Base-by-base conservation (phyloP, 176 grass and related monocot species). In the Elymus sibiricus region DNA sequence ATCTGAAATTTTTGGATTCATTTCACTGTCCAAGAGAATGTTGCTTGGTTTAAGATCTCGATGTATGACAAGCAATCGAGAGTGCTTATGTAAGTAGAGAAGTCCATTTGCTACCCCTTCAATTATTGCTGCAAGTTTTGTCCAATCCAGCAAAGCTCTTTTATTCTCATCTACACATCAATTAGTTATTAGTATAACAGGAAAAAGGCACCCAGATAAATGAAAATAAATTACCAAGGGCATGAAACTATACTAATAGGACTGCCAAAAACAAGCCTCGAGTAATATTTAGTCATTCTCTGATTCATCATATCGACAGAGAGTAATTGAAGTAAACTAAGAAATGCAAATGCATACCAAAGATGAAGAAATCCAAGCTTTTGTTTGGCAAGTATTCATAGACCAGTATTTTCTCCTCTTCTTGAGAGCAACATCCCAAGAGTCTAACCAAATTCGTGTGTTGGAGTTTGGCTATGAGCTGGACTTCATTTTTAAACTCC, bases 331-430 rank as follows among this genome's bases (percentile, higher is more conserved):
- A 42, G 4, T 38, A 19, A 35, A 47, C 37, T 26, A 21, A 43
- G 25, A 61, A 56, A 60, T 46, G 26, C 3, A 79, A 84, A 72
- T 75, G 25, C 51, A 3, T 86, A 94, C 92, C 90, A 65, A 91
- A 94, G 71, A 94, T 83, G 75, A 92, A 79, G 60, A 59, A 90
- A 69, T 94, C 93, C 31, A 94, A 64, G 68, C 93, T 94, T 88
- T 89, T 94, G 10, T 92, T 94, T 68, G 92, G 87, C 65, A 92
- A 73, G 72, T 85, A 94, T 85, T 94, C 90, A 80, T 94, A 92
- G 11, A 94, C 79, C 46, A 94, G 40, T 74, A 94, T 38, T 68
- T 94, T 94, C 83, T 94, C 90, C 21, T 82, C 82, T 77, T 68
- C 88, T 26, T 88, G 83, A 40, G 56, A 80, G 61, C 90, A 93